Evolutionary conservation across 345 rosid genomes (phyloP), one percentile per base, ranked within the genome.

Genomic region (Eucalyptus regnans): DNA sequence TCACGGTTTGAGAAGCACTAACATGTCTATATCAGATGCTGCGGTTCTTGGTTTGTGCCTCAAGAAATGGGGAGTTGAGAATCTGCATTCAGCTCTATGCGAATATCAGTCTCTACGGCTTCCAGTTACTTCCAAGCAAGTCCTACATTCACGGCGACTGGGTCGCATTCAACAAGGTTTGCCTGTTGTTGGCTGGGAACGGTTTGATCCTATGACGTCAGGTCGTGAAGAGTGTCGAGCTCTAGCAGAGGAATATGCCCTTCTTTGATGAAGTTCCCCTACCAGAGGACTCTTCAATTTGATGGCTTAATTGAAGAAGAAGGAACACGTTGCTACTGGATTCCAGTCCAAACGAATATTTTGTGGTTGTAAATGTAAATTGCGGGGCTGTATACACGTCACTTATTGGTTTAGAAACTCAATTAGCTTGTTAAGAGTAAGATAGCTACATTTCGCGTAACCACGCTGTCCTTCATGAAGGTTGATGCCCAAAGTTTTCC

Each of bases 1-100:
- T 88, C 98, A 95, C 80, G 94, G 97, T 12, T 31, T 93, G 66
- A 91, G 99, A 92, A 97, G 99, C 92, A 96, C 97, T 41, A 97
- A 96, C 94, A 94, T 97, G 97, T 95, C 97, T 16, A 44, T 96
- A 87, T 44, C 94, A 58, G 96, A 97, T 89, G 97, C 97, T 5
- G 92, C 89, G 50, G 94, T 94, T 58, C 90, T 96, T 44, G 97
- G 98, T 33, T 91, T 93, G 71, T 95, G 97, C 94, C 90, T 96
- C 37, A 87, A 89, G 88, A 94, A 93, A 85, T 91, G 93, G 92
- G 96, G 95, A 87, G 81, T 48, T 7, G 91, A 94, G 86, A 92
- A 92, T 54, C 85, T 94, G 85, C 46, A 66, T 20, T 93, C 90
- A 12, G 96, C 95, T 89, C 95, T 96, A 50, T 92, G 92, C 58